Evolutionary conservation across 2,329 filamentous ascomycete genomes (phyloP).

Genomic region (Emmonsiellopsis sp.): DNA sequence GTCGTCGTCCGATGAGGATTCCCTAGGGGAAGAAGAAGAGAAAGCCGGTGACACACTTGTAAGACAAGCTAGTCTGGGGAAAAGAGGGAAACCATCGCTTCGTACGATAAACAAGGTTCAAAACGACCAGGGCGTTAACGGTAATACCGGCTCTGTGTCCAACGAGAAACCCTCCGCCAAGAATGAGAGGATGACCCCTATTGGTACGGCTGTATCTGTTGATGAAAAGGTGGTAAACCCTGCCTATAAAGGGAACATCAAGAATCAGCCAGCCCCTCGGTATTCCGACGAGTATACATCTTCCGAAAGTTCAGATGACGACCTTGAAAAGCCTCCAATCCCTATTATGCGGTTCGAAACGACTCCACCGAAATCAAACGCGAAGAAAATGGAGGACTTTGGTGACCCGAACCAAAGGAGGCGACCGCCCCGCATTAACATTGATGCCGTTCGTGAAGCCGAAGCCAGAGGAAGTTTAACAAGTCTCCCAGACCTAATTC

Average conservation of each 20-base stretch:
- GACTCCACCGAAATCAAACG: slow-evolving; percentile 6
- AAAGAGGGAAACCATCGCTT: slow-evolving; percentile 21
- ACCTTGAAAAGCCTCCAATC: slow-evolving; percentile 27
- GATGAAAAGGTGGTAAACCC: neutral
- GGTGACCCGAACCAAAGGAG: slow-evolving; percentile 30
- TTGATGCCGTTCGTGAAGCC: slow-evolving; percentile 70
- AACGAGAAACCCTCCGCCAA: neutral
- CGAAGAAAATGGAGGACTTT: slow-evolving; percentile 15
- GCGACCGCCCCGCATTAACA: slow-evolving; percentile 65
- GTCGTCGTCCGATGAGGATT: slow-evolving; percentile 16
- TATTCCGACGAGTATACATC: slow-evolving; percentile 2
- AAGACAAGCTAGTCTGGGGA: slow-evolving; percentile 23
- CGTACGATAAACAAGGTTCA: slow-evolving; percentile 20
- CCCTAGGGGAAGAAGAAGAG: slow-evolving; percentile 16
- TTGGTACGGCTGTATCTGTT: neutral
- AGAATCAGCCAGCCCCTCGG: neutral
- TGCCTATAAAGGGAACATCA: neutral
- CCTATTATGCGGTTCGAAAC: slow-evolving; percentile 11
- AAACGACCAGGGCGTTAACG: slow-evolving; percentile 1
- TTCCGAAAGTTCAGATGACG: slow-evolving; percentile 20
- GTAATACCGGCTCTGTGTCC: neutral
- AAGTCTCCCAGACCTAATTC: slow-evolving; percentile 83
- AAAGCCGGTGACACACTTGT: slow-evolving; percentile 15
- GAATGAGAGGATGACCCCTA: neutral
- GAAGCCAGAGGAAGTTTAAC: slow-evolving; percentile 84